Base-by-base conservation (phyloP, 352 stramenopile species). In the Peronospora destructor region DNA sequence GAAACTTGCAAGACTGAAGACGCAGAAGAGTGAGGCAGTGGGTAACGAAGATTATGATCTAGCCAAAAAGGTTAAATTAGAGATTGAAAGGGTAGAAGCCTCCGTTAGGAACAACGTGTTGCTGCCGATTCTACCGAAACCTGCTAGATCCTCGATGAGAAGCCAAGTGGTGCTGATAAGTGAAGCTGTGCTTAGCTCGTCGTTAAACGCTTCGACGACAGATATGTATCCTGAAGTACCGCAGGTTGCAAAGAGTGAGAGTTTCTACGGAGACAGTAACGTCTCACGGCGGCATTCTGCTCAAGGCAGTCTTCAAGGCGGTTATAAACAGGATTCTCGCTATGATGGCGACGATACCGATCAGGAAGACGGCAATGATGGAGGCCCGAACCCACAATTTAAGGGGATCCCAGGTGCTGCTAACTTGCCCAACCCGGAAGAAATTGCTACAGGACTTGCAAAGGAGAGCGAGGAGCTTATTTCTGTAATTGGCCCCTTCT, bases 21-120 rank as follows among this genome's bases (percentile, higher is more conserved):
- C 73, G 3, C 80, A 88, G 36, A 97, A 97, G 55, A 69, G 69
- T 48, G 73, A 94, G 30, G 90, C 90, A 0, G 90, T 97, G 13
- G 69, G 77, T 1, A 87, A 82, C 19, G 91, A 97, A 61, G 90
- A 97, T 53, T 97, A 97, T 45, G 90, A 97, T 45, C 45, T 78
- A 13, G 91, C 91, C 17, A 95, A 96, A 61, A 68, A 71, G 13
- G 78, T 97, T 30, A 97, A 97, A 53, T 67, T 88, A 34, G 83
- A 95, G 46, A 94, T 96, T 33, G 56, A 44, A 1, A 60, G 73
- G 50, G 55, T 96, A 2, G 78, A 94, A 39, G 76, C 52, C 0
- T 76, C 73, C 0, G 71, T 85, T 0, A 63, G 54, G 4, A 85
- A 70, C 45, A 84, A 85, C 41, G 71, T 85, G 44, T 66, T 86